These are phyloP conservation scores for Fusarium buxicola DNA, from an alignment of 2,329 filamentous ascomycete genomes.

Conservation along the genomic window DNA sequence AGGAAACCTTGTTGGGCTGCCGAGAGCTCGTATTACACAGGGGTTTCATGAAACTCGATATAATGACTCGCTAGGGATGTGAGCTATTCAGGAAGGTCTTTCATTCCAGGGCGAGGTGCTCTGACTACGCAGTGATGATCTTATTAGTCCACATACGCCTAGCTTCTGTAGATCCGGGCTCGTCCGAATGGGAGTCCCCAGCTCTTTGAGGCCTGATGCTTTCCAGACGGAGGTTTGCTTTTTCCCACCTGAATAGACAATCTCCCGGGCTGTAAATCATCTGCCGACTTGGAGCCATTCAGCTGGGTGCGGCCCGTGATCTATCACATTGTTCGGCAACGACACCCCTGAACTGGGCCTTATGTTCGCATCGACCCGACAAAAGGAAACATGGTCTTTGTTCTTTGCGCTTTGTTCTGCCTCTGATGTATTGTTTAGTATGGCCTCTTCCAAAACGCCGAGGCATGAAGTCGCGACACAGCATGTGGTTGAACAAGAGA, in stretches of 20 bases:
- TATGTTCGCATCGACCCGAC: neutral
- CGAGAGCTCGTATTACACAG: no score
- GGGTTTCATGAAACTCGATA: no score
- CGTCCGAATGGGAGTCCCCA: neutral
- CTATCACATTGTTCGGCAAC: neutral
- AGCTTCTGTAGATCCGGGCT: constrained; percentile 18
- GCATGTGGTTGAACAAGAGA: neutral
- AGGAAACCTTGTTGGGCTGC: no score
- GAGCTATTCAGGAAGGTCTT: no score
- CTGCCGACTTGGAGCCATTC: neutral
- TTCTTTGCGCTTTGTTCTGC: constrained; percentile 2
- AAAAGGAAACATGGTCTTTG: neutral
- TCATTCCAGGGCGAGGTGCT: no score
- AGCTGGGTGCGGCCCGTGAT: neutral
- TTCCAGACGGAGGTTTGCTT: neutral
- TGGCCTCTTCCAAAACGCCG: neutral
- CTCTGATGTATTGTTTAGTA: neutral
- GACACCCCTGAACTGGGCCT: neutral
- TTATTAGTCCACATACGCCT: no score
- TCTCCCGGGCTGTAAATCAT: neutral
- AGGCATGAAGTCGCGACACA: neutral
- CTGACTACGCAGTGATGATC: no score
- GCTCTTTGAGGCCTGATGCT: neutral
- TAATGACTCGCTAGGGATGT: no score
- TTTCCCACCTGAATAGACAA: neutral